These are phyloP conservation scores for Nepenthes alata DNA, from an alignment of 179 eudicot species.

Conservation along the genomic window DNA sequence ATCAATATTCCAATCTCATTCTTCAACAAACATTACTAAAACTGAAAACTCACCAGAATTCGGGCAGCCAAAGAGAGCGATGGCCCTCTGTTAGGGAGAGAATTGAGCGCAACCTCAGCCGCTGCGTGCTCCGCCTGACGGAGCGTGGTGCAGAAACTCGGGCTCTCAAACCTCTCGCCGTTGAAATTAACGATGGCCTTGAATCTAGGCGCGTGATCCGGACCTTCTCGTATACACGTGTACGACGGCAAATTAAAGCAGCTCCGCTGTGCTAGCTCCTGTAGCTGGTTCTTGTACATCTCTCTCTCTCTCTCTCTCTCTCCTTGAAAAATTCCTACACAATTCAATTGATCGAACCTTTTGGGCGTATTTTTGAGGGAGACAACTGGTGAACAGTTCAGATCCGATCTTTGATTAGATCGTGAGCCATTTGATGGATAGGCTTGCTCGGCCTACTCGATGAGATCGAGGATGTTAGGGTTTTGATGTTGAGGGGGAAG, in stretches of 20 bases:
- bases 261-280: slow-evolving; percentile 53
- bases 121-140: slow-evolving; percentile 55
- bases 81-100: slow-evolving; percentile 33
- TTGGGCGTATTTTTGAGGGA: background rate
- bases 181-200: slow-evolving; percentile 44
- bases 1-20: too few relatives aligned
- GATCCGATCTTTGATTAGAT: background rate
- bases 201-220: slow-evolving; percentile 55
- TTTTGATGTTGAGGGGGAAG: slow-evolving; percentile 4
- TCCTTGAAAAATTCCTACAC: background rate
- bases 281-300: slow-evolving; percentile 56
- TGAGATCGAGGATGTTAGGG: slow-evolving; percentile 9
- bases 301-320: slow-evolving; percentile 6
- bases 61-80: slow-evolving; percentile 35
- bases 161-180: slow-evolving; percentile 44
- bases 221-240: slow-evolving; percentile 41
- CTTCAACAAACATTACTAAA: background rate
- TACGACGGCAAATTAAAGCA: slow-evolving; percentile 49
- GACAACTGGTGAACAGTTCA: background rate
- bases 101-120: slow-evolving; percentile 44
- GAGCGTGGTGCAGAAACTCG: slow-evolving; percentile 38
- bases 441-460: background rate
- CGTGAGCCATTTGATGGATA: slow-evolving; percentile 2
- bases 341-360: background rate
- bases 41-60: slow-evolving; percentile 23